Percentiles rank a stretch among this genome's conserved stretches.
phyloP scores from a whole-genome alignment of 2,329 filamentous ascomycete species.

The Aureobasidium zeae region DNA sequence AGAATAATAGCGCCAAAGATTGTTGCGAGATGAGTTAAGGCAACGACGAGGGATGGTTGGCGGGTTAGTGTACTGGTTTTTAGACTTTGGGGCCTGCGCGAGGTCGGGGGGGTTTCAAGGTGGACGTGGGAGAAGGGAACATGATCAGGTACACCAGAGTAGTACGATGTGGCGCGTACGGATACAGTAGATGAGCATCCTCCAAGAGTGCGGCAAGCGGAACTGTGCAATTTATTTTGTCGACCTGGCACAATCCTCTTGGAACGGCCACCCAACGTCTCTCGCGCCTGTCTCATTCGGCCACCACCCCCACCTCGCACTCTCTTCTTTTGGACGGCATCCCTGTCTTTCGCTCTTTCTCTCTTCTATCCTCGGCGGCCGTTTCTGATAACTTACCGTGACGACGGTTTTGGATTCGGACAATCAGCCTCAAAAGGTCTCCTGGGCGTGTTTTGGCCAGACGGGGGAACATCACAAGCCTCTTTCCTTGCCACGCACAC shows the following conservation, averaged over 20 bases:
- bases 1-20: no score
- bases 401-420: no score
- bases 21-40: not conserved
- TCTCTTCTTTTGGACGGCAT: not conserved
- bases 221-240: no score
- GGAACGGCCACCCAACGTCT: slow-evolving; percentile 11
- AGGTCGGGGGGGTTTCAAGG: slow-evolving; percentile 13
- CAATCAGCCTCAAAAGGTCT: slow-evolving; percentile 6
- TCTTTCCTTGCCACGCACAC: not conserved
- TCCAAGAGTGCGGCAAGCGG: no score
- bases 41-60: not conserved
- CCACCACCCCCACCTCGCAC: not conserved
- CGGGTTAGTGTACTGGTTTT: slow-evolving; percentile 1
- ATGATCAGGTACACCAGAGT: no score
- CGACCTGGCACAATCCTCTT: no score
- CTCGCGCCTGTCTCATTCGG: no score
- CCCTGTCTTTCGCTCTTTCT: not conserved
- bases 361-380: not conserved
- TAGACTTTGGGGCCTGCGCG: slow-evolving; percentile 8
- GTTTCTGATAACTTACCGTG: no score
- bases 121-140: slow-evolving; percentile 1
- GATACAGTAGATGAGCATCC: no score
- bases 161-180: no score
- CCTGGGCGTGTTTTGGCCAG: slow-evolving; percentile 12
- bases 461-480: slow-evolving; percentile 6